Conservation (phyloP, 257 asterid species). For the Mentha longifolia region DNA sequence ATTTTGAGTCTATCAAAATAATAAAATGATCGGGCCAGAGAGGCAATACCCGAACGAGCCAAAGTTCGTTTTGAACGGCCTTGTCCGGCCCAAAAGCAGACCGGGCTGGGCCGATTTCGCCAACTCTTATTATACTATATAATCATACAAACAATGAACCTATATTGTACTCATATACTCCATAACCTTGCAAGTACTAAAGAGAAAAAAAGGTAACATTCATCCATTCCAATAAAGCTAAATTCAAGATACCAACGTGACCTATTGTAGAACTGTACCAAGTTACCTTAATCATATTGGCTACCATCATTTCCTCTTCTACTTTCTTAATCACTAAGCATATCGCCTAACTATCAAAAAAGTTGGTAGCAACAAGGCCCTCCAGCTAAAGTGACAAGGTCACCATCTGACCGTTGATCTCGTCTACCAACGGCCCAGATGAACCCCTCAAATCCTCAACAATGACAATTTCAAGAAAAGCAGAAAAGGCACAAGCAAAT, state of each 20-base stretch:
- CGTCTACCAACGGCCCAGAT: not conserved
- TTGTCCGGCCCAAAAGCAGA: no score
- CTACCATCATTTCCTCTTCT: not conserved
- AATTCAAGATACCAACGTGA: not conserved
- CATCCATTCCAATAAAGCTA: not conserved
- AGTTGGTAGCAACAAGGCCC: not conserved
- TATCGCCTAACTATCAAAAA: slow-evolving; percentile 37
- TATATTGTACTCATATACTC: no score
- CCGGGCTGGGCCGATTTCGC: no score
- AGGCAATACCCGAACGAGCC: no score
- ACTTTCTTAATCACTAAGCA: slow-evolving; percentile 76
- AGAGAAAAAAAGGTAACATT: not conserved
- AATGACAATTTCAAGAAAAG: slow-evolving; percentile 46
- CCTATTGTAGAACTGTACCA: not conserved
- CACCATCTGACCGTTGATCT: slow-evolving; percentile 38
- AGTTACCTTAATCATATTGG: slow-evolving; percentile 33
- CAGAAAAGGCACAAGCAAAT: slow-evolving; percentile 39
- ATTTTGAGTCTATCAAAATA: no score
- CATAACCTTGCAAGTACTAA: no score
- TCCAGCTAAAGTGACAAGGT: not conserved
- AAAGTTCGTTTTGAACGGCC: no score
- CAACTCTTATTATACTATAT: no score
- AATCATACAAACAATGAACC: no score
- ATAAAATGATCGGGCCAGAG: no score
- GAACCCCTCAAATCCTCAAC: slow-evolving; percentile 18